These are phyloP conservation scores for Penicillium vulpinum DNA, from an alignment of 2,329 filamentous ascomycete genomes.

Conservation along the genomic window DNA sequence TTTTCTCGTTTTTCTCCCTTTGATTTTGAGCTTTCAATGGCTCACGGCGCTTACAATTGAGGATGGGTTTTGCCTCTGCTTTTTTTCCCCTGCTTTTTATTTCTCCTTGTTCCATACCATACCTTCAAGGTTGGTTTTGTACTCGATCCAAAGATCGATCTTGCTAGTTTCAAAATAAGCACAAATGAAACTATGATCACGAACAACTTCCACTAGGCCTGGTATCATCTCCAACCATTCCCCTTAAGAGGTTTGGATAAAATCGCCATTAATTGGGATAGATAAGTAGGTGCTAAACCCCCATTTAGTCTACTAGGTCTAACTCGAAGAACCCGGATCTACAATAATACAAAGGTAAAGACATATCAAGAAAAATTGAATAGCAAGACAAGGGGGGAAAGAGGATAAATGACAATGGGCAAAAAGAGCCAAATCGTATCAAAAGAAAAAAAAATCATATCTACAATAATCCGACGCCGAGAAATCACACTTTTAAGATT, in stretches of 20 bases:
- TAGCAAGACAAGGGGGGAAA: slow-evolving; percentile 8
- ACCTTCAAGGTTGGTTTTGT: slow-evolving; percentile 13
- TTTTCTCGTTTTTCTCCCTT: slow-evolving; percentile 9
- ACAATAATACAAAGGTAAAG: background rate
- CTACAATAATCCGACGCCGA: slow-evolving; percentile 26
- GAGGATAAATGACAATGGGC: slow-evolving; percentile 15
- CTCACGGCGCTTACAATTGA: slow-evolving; percentile 29
- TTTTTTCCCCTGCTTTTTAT: slow-evolving; percentile 4
- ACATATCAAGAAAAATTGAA: background rate
- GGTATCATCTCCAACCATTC: background rate
- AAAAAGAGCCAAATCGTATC: slow-evolving; percentile 22
- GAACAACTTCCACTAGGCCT: background rate
- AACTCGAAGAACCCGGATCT: background rate
- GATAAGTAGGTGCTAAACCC: background rate
- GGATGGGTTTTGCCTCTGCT: slow-evolving; percentile 16
- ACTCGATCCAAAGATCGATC: slow-evolving; percentile 26
- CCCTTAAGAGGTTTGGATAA: no score
- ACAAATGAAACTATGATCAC: slow-evolving; percentile 6
- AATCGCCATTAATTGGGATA: background rate
- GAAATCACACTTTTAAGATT: slow-evolving; percentile 26
- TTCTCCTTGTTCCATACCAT: slow-evolving; percentile 1
- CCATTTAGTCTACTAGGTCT: background rate
- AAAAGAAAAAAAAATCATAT: slow-evolving; percentile 27
- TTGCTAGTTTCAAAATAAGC: slow-evolving; percentile 11
- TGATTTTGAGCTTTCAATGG: slow-evolving; percentile 11